These are phyloP conservation scores for Bryopsis sp. DNA, from an alignment of 139 green algal species.

Conservation along the genomic window DNA sequence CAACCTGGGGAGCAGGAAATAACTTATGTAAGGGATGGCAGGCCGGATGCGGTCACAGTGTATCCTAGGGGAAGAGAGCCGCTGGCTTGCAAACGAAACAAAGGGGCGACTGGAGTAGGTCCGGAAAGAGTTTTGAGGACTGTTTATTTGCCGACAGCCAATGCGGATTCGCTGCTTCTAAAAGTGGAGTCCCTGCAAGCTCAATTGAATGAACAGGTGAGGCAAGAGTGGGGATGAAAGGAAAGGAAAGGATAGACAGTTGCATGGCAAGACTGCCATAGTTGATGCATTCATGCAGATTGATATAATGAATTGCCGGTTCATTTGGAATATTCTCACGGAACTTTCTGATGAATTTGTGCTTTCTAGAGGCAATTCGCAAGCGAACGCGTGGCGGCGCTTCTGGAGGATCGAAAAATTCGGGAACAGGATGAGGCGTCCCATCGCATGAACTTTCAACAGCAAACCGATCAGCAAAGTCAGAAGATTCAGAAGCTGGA, in stretches of 20 bases:
- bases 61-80: conserved; percentile 10
- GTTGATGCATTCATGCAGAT: too few relatives aligned
- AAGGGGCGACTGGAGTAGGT: background rate
- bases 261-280: too few relatives aligned
- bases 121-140: conserved; percentile 41
- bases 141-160: conserved; percentile 49
- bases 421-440: conserved; percentile 56
- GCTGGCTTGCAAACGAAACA: background rate
- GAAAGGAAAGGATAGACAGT: background rate
- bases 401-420: conserved; percentile 69
- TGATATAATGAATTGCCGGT: too few relatives aligned
- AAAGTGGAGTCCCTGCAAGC: conserved; percentile 70
- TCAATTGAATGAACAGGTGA: conserved; percentile 70
- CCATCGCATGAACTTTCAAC: conserved; percentile 28
- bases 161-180: conserved; percentile 59
- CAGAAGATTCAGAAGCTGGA: conserved; percentile 50
- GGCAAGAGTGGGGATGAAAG: background rate
- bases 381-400: conserved; percentile 57
- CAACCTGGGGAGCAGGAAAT: conserved; percentile 47
- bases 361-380: conserved; percentile 62
- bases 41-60: conserved; percentile 21
- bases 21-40: conserved; percentile 30
- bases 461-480: conserved; percentile 33
- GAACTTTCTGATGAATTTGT: too few relatives aligned
- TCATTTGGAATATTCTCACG: background rate